A percentile compares a stretch with the other conserved stretches of the same genome.
Evolutionary conservation across 1,284 basidiomycete species (phyloP).

Genomic region (Sporisorium iseilematis-ciliati): DNA sequence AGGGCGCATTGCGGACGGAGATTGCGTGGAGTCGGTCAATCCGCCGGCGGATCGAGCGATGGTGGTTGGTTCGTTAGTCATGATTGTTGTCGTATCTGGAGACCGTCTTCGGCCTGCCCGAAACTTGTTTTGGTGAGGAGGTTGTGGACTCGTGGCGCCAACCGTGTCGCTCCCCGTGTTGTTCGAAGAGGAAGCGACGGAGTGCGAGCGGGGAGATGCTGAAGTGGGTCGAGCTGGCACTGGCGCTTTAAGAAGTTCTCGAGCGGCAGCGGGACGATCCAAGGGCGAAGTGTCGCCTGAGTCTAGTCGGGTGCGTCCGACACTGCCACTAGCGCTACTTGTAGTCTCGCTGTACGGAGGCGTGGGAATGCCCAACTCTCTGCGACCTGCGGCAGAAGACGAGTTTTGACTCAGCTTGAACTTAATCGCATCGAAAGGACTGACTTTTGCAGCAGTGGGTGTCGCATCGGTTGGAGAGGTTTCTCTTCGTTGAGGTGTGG

Average conservation of each 20-base stretch:
- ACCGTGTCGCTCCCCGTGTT: slow-evolving; percentile 41
- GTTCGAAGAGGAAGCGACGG: slow-evolving; percentile 37
- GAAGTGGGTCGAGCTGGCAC: background rate
- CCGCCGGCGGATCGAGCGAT: slow-evolving; percentile 4
- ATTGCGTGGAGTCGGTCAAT: slow-evolving; percentile 2
- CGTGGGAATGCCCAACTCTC: slow-evolving; percentile 31
- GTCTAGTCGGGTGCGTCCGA: slow-evolving; percentile 31
- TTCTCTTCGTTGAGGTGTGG: slow-evolving; percentile 4
- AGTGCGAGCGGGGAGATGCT: slow-evolving; percentile 24
- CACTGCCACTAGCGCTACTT: slow-evolving; percentile 37
- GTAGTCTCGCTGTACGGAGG: slow-evolving; percentile 49
- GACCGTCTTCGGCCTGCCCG: background rate
- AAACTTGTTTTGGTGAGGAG: slow-evolving; percentile 18
- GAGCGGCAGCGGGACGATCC: background rate
- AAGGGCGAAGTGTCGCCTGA: slow-evolving; percentile 15
- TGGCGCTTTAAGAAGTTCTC: slow-evolving; percentile 1
- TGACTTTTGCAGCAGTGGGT: background rate
- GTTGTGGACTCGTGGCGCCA: slow-evolving; percentile 31
- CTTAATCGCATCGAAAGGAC: slow-evolving; percentile 18
- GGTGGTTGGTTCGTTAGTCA: slow-evolving; percentile 1
- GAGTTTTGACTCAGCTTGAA: slow-evolving; percentile 10
- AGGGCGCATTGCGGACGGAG: slow-evolving; percentile 21
- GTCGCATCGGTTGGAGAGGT: background rate
- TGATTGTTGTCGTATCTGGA: background rate
- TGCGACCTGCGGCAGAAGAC: slow-evolving; percentile 2